Evolutionary conservation across 192 early-diverging fungal species (phyloP), one percentile per base, ranked within the genome.

Genomic region (Coemansia sp.): DNA sequence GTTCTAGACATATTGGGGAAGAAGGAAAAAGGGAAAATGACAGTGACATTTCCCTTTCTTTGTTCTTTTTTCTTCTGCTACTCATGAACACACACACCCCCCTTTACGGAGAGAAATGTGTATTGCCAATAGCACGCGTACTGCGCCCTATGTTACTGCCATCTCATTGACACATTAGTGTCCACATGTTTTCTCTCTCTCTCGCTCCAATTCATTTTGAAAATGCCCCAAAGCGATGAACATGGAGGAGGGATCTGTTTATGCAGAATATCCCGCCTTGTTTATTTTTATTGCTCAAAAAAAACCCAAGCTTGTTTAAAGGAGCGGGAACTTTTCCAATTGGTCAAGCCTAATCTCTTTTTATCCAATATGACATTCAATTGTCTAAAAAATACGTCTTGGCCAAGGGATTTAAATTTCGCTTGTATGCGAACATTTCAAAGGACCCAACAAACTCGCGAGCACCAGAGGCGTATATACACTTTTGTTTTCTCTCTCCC

Each of bases 61-160:
- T 22, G 8, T 25, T 14, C 46, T 48, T 48, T 17, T 17, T 20
- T 48, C n/a, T 20, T 19, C 23, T 23, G 48, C 13, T 13, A 50
- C 20, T 23, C 48, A 50, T 50, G 29, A 29, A 3, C 29, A 29
- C 29, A 29, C 29, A 10, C 19, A 50, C 22, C 48, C 49, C 23
- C 23, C 23, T 52, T 2, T 15, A 9, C 23, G n/a, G n/a, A 48
- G 46, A 9, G 9, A 25, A 52, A 52, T 23, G 23, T 9, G 49
- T 52, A 52, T 52, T 52, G 49, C 49, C 22, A 52, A 52, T 52
- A 52, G 22, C 49, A 52, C 23, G 49, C 49, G 49, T 52, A 52
- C 49, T 52, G 49, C 49, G 49, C 49, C 49, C 23, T 25, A 52
- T 52, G 23, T 52, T 52, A 52, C 49, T 52, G 49, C 49, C 23